phyloP scores from a whole-genome alignment of 2,329 filamentous ascomycete genomes.

The Blastomyces parvus region DNA sequence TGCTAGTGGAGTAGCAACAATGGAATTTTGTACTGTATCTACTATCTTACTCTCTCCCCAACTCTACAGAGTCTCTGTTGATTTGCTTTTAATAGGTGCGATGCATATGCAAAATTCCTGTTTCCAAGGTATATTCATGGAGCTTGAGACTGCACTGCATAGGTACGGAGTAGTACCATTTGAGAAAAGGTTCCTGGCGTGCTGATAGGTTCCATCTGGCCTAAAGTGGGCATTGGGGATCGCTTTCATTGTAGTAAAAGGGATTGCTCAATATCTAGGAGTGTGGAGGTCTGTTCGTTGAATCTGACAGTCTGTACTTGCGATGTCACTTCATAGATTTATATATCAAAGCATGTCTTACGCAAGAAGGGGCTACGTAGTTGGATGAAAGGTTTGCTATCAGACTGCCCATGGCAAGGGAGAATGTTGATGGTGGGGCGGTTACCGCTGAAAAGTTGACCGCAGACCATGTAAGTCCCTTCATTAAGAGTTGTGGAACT shows the following conservation, averaged over 20 bases:
- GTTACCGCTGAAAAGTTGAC: conserved; percentile 22
- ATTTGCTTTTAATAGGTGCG: conserved; percentile 19
- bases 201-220: conserved; percentile 25
- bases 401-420: conserved; percentile 28
- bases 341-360: neutral
- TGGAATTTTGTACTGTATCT: conserved; percentile 6
- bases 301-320: conserved; percentile 23
- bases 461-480: conserved; percentile 29
- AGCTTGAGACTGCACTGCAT: conserved; percentile 24
- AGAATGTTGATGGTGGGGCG: conserved; percentile 25
- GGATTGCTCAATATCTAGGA: conserved; percentile 25
- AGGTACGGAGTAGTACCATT: conserved; percentile 26
- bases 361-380: neutral
- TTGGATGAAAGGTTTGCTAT: conserved; percentile 26
- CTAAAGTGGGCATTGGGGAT: conserved; percentile 20
- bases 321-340: neutral
- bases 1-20: conserved; percentile 14
- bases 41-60: neutral
- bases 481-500: neutral
- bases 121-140: conserved; percentile 28
- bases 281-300: conserved; percentile 26
- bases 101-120: conserved; percentile 24
- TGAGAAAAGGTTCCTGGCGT: conserved; percentile 23
- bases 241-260: conserved; percentile 21
- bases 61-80: neutral